A percentile compares a stretch with the other conserved stretches of the same genome.
phyloP scores from a whole-genome alignment of 805 yeast species.

The Monosporozyma siamensis region DNA sequence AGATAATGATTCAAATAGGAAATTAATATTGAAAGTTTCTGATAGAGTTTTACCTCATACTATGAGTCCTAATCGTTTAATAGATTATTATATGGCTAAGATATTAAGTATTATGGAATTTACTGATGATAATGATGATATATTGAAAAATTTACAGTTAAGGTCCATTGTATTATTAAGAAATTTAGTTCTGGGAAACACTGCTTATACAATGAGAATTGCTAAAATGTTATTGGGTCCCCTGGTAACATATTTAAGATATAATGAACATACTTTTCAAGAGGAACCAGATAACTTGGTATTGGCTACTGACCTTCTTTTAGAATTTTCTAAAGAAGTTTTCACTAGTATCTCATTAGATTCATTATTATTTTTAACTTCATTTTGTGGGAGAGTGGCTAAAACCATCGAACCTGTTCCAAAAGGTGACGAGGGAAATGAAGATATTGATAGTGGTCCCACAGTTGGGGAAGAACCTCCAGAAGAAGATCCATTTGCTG shows the following conservation, averaged over 20 bases:
- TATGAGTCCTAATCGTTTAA: constrained; percentile 8
- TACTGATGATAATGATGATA: constrained; percentile 1
- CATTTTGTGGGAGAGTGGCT: constrained; percentile 10
- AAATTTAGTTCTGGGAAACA: constrained; percentile 23
- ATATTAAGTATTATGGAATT: constrained; percentile 11
- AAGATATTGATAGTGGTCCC: constrained; percentile 10
- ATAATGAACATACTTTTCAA: constrained; percentile 8
- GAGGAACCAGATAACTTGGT: constrained; percentile 13
- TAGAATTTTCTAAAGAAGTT: constrained; percentile 13
- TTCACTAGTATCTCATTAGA: constrained; percentile 3
- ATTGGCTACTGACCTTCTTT: constrained; percentile 17
- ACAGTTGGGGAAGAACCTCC: neutral
- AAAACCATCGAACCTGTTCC: constrained; percentile 7
- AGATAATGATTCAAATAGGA: constrained; percentile 26
- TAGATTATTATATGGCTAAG: constrained; percentile 14
- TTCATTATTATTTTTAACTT: constrained; percentile 11
- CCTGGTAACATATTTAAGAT: constrained; percentile 11
- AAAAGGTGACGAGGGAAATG: constrained; percentile 6
- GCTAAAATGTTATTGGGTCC: constrained; percentile 12
- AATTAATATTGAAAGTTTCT: constrained; percentile 6
- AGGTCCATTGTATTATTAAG: constrained; percentile 22
- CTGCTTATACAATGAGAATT: constrained; percentile 11
- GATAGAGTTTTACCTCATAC: neutral
- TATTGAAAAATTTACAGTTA: constrained; percentile 14
- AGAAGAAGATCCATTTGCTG: constrained; percentile 17